A percentile compares a stretch with the other conserved stretches of the same genome.
These are phyloP conservation scores for Xylaria scruposa DNA, from an alignment of 495 filamentous ascomycete genomes.

Conservation along the genomic window DNA sequence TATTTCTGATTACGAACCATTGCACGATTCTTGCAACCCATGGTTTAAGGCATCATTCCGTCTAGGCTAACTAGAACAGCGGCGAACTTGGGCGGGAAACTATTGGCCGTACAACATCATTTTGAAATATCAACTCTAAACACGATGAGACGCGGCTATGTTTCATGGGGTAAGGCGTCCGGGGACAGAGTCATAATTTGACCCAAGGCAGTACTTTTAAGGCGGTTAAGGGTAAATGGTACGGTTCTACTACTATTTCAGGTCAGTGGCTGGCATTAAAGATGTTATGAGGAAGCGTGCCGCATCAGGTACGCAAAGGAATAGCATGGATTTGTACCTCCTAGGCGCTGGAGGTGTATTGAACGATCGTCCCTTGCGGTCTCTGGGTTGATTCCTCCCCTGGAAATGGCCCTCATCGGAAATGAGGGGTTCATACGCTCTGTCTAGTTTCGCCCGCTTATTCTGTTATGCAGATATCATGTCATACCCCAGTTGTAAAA, in stretches of 20 bases:
- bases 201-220: background rate
- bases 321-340: background rate
- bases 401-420: background rate
- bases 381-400: background rate
- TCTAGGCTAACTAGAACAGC: background rate
- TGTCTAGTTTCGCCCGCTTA: background rate
- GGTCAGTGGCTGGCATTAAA: background rate
- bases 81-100: background rate
- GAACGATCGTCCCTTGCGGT: background rate
- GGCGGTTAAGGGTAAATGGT: background rate
- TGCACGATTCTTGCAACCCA: background rate
- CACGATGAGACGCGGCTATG: background rate
- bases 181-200: background rate
- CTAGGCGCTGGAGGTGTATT: constrained; percentile 1
- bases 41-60: background rate
- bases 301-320: constrained; percentile 11
- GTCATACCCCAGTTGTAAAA: constrained; percentile 14
- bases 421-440: background rate
- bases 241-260: background rate
- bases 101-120: background rate
- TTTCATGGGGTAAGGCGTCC: constrained; percentile 12
- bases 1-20: background rate
- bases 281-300: constrained; percentile 1
- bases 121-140: background rate
- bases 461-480: constrained; percentile 16